phyloP scores from a whole-genome alignment of 345 rosid genomes.

The Euphorbia lathyris region DNA sequence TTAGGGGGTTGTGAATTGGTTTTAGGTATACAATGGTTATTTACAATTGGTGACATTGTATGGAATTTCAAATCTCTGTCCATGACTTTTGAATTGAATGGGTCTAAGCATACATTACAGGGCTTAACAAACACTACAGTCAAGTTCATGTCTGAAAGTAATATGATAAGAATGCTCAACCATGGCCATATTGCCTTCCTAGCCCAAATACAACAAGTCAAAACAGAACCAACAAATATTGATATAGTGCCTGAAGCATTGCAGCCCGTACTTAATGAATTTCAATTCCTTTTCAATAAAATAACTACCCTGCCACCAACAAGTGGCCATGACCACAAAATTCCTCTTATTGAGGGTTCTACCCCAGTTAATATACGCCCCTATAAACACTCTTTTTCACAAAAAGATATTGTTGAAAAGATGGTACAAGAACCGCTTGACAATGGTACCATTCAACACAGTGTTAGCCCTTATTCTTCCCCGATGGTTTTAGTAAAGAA shows the following conservation, averaged over 20 bases:
- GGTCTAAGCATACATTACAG: neutral
- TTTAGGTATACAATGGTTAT: neutral
- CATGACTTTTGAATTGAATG: neutral
- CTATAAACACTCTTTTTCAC: neutral
- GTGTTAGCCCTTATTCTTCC: neutral
- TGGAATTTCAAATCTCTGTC: neutral
- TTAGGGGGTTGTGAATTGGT: neutral
- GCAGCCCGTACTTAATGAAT: neutral
- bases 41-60: neutral
- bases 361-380: neutral
- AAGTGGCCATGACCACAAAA: neutral
- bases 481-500: conserved; percentile 4
- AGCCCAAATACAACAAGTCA: too few species aligned
- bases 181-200: too few species aligned
- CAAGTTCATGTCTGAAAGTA: too few species aligned
- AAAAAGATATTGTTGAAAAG: neutral
- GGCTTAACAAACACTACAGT: neutral
- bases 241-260: too few species aligned
- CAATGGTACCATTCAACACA: neutral
- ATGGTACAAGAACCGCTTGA: neutral
- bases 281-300: neutral
- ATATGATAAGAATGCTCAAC: too few species aligned
- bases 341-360: neutral
- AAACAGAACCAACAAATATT: too few species aligned
- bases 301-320: neutral